These are phyloP conservation scores for Botrytis byssoidea DNA, from an alignment of 2,329 filamentous ascomycete species.

Conservation along the genomic window DNA sequence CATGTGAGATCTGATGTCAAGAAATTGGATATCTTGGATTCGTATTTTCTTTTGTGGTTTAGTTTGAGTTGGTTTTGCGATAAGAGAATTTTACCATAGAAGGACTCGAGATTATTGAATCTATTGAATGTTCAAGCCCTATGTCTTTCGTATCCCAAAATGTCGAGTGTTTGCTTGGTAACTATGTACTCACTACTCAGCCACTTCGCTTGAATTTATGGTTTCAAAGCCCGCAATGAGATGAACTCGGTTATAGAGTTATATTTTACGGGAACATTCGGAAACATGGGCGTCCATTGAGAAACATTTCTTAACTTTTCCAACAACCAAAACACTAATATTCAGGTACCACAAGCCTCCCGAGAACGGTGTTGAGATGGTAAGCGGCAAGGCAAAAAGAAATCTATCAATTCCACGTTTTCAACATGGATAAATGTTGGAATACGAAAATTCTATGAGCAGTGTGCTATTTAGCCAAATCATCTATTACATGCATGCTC, in stretches of 20 bases:
- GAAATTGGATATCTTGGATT: conserved; percentile 4
- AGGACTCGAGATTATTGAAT: not conserved
- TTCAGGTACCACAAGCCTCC: conserved; percentile 12
- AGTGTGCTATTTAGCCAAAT: conserved; percentile 7
- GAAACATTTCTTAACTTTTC: not conserved
- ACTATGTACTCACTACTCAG: conserved; percentile 1
- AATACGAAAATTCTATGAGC: conserved; percentile 10
- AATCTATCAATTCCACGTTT: conserved; percentile 13
- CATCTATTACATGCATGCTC: not conserved
- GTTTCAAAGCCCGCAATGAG: not conserved
- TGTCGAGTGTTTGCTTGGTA: not conserved
- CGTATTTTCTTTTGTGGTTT: not conserved
- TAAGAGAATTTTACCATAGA: not conserved
- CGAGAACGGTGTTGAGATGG: conserved; percentile 8
- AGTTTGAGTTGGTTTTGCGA: not conserved
- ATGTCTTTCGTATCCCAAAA: conserved; percentile 11
- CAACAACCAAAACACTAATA: not conserved
- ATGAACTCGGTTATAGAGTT: conserved; percentile 8
- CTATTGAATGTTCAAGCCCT: conserved; percentile 12
- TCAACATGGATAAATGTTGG: conserved; percentile 1
- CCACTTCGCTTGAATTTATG: not conserved
- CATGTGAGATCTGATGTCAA: conserved; percentile 3
- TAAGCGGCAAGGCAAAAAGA: conserved; percentile 6
- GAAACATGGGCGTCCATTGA: not conserved
- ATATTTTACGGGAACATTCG: not conserved